Base-by-base conservation (phyloP, 2,329 filamentous ascomycete genomes). In the Hortaea sp. region DNA sequence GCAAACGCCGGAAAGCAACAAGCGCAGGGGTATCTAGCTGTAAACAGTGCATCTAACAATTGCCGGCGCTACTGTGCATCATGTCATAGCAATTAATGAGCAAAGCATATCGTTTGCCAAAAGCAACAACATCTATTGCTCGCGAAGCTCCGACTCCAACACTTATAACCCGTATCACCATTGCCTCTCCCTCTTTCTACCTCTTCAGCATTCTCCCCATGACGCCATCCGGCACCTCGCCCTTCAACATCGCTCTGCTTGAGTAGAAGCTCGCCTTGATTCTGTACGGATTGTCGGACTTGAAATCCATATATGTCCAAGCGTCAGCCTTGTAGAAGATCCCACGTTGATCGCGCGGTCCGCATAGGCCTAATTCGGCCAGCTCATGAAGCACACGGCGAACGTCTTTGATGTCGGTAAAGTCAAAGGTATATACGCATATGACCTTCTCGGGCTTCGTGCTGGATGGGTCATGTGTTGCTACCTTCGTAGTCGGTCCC, bases 311-410 rank as follows among this genome's bases (percentile, higher is more conserved):
- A 37, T 69, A 59, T 0, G 69, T 72, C 49, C 69, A 77, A 63
- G 71, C 61, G 75, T 84, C 82, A 55, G 76, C 77, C 60, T 94
- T 94, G 68, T 94, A 94, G 62, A 86, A 90, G 42, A 92, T 80
- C 1, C 71, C 67, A 40, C 67, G 69, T 4, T 69, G 43, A 10
- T 58, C 55, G 27, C 53, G 50, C 12, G n/a, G 12, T 5, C 59
- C 55, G 11, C 83, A 70, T 34, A 92, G 66, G 6, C 75, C 79
- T 48, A 88, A 68, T 46, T 79, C 70, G 10, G 52, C 46, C 50
- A 94, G 64, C 53, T 70, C 75, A 48, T 70, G 60, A 35, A 90
- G 67, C 4, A 94, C 84, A 39, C 84, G 74, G 29, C 71, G 73
- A 5, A 94, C 76, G 59, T 94, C 86, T 4, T 73, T 68, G 43